Evolutionary conservation across 495 filamentous ascomycete genomes (phyloP), one percentile per base, ranked within the genome.

Genomic region (Penicillium mononematosum): DNA sequence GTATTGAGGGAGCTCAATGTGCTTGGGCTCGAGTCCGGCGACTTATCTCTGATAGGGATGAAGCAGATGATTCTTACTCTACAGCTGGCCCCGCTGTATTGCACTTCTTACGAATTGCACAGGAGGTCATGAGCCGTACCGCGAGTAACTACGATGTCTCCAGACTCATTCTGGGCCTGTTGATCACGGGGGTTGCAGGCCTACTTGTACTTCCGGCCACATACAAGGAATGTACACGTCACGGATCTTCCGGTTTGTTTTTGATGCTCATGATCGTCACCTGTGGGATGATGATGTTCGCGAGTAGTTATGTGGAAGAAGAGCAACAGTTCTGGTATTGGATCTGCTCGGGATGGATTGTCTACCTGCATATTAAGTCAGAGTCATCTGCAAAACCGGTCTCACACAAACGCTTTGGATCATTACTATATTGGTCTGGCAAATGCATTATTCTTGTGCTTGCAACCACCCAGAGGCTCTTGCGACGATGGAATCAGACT

Each of bases 301-400:
- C 92, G 29, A 96, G 89, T 69, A 96, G 92, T 68, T 98, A 91
- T 66, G 90, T 99, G 24, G 94, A 99, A 67, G 94, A 99, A 71
- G 94, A 99, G 67, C 94, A 98, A 24, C 88, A 97, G 59, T 96
- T 96, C 70, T 99, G 94, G 94, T 97, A 98, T 70, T 96, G 92
- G 92, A 68, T 83, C 17, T 83, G 88, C 12, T 86, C 89, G 0
- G 86, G 81, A 3, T 99, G 92, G 92, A 73, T 89, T 42, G 73
- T 81, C 44, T 81, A 83, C 58, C 73, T 95, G 2, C 79, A 80
- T 53, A 61, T 87, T 34, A 87, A 80, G 70, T 77, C 71, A 47
- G 69, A 63, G 31, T 58, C 53, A 41, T 56, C 53, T 17, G 42
- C 53, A 16, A 56, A 16, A 22, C 24, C 10, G 27, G 9, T 20